Evolutionary conservation across 805 yeast genomes (phyloP), one percentile per base, ranked within the genome.

Genomic region (Lachancea dasiensis): DNA sequence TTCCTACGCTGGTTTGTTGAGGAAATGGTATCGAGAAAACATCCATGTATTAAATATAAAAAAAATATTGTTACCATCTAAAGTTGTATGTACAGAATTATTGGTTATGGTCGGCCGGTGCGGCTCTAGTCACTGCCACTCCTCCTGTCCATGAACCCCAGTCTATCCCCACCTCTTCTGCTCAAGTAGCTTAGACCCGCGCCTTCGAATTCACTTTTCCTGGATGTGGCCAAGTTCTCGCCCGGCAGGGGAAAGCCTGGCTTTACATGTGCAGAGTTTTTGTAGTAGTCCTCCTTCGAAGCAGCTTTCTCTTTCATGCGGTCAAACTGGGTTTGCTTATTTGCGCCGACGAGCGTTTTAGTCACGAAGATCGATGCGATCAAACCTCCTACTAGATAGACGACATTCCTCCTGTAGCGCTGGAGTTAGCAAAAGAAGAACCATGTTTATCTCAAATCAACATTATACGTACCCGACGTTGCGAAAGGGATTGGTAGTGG

Each of bases 141-240:
- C 28, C 32, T 46, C 40, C 63, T 51, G 34, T 54, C 56, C 23
- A 50, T 39, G 36, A 57, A 54, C 1, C 63, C 63, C 26, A 60
- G 43, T 33, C 49, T 60, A 50, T 79, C 87, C 44, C 84, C 85
- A 11, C 69, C 61, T 39, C 64, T 72, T 50, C 84, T 67, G n/a
- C 77, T 64, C 26, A 63, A 56, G 39, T 78, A 79, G 33, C 84
- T 72, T 38, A 64, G 64, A 1, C 86, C 85, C 1, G 81, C 68
- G 4, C 87, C 90, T 48, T 79, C 84, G 51, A 70, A 83, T 49
- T 72, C 77, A 37, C 81, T 74, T 45, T 77, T 76, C 44, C 87
- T 63, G 30, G 60, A 50, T 16, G 60, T 63, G 17, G 50, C 52
- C 6, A 33, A 28, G 6, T 16, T 19, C 2, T 27, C 41, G 1